A percentile compares a stretch with the other conserved stretches of the same genome.
phyloP scores from a whole-genome alignment of 1,284 basidiomycete species.

The Cystobasidium slooffiae region DNA sequence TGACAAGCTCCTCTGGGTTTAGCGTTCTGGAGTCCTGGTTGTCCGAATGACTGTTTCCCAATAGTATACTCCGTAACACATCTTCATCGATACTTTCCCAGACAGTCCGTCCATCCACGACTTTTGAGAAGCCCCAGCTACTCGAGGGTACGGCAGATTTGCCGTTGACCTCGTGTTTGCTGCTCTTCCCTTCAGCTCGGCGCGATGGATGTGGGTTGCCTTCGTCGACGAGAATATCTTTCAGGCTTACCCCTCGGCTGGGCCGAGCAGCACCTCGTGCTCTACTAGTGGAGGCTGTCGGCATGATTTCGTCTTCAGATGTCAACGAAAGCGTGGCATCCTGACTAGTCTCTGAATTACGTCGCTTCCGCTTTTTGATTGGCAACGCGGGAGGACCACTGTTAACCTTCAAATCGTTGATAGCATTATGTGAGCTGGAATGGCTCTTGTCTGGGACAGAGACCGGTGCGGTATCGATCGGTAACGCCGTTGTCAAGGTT shows the following conservation, averaged over 20 bases:
- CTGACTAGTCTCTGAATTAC: neutral
- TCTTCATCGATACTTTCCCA: no score
- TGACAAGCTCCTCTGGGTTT: no score
- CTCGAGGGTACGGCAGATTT: neutral
- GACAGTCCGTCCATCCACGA: no score
- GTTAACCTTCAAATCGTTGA: no score
- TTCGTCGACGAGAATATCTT: slow-evolving; percentile 19
- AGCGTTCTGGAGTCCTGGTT: no score
- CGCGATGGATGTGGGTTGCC: neutral
- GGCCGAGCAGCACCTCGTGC: slow-evolving; percentile 27
- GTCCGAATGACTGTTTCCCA: no score
- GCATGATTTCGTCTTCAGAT: slow-evolving; percentile 43
- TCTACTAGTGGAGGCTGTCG: slow-evolving; percentile 23
- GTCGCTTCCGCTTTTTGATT: slow-evolving; percentile 5
- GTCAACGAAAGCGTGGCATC: slow-evolving; percentile 1
- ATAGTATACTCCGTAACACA: no score
- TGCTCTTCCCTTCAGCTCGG: neutral
- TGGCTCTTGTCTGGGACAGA: neutral
- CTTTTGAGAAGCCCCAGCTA: no score
- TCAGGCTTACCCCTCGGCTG: slow-evolving; percentile 19
- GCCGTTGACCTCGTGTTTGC: slow-evolving; percentile 4
- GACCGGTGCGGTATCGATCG: neutral
- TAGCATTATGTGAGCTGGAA: no score
- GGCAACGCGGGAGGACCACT: neutral
- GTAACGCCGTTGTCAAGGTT: neutral